Evolutionary conservation across 2,329 filamentous ascomycete genomes (phyloP), one percentile per base, ranked within the genome.

Genomic region (Dactylellina cionopaga): DNA sequence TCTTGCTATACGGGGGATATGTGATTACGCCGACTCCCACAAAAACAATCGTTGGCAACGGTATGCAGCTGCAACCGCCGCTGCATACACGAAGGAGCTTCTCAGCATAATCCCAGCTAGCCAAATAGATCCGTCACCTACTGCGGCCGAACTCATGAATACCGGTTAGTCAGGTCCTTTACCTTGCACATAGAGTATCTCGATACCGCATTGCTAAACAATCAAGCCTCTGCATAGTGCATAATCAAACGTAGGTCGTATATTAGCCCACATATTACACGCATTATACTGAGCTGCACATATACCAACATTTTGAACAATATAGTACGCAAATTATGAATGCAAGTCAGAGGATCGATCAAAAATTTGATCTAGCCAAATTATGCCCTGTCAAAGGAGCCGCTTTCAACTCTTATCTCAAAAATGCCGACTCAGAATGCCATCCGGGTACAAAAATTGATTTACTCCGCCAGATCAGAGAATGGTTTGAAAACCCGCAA

Each of bases 401-500:
- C 15, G 43, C 19, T 2, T 77, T 77, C 54, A 65, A 77, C 44
- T 76, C 75, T 1, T 71, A 69, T 37, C 31, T 29, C 24, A 25
- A 62, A 41, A 75, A 77, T 44, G 65, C 75, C 54, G 64, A 76
- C 11, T 29, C 75, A 17, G 60, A 19, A 22, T 77, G 77, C 66
- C 74, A 76, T 24, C 46, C 27, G 15, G 56, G 60, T 29, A 77
- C 76, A 10, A 74, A 77, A 41, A 68, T 76, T 27, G 75, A 75
- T 39, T 39, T 78, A n/a, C 65, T 74, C 5, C 25, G 25, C 13
- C 49, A 74, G 31, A 75, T 77, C 11, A 55, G 15, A 31, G 33
- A 31, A n/a, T 75, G 74, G 75, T 58, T 22, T 22, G 13, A 62
- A 1, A 29, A 63, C 15, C 9, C 39, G 2, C 5, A 66, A 2